Conservation (phyloP, 345 rosid species). For the Eucalyptus pauciflora region DNA sequence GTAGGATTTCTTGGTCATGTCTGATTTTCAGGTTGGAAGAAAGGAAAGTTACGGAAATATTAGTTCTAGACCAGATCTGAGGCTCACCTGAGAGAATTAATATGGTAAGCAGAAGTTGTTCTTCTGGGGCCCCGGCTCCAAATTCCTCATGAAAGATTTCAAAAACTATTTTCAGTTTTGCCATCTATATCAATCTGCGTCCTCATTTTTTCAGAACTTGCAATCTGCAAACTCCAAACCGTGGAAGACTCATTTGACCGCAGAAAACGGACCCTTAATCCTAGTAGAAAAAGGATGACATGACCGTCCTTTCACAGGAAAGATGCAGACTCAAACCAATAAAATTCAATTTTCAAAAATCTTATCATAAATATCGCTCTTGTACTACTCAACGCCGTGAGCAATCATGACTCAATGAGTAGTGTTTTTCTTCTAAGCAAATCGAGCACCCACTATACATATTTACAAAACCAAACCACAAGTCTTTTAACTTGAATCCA, state of each 20-base stretch:
- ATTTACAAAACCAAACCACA: too few species aligned
- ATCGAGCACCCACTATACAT: accelerated
- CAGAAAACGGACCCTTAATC: accelerated
- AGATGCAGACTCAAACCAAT: accelerated
- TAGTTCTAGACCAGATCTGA: not conserved
- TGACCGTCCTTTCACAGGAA: accelerated
- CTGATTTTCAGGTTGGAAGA: not conserved
- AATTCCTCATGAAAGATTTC: not conserved
- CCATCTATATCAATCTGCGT: not conserved
- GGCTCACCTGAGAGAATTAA: not conserved
- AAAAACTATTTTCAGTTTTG: not conserved
- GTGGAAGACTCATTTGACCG: not conserved
- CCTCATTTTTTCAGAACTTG: not conserved
- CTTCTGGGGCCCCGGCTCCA: not conserved
- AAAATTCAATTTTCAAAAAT: too few species aligned
- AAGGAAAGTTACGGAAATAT: not conserved
- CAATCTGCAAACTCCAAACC: not conserved
- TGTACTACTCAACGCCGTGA: too few species aligned
- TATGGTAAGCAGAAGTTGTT: not conserved
- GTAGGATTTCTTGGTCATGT: not conserved
- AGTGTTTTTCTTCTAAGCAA: accelerated
- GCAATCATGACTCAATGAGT: accelerated
- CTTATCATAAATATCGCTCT: accelerated
- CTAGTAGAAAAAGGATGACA: too few species aligned
- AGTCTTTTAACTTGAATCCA: too few species aligned